Base-by-base conservation (phyloP, 2,329 filamentous ascomycete genomes). In the Colletotrichum neosansevieriae region DNA sequence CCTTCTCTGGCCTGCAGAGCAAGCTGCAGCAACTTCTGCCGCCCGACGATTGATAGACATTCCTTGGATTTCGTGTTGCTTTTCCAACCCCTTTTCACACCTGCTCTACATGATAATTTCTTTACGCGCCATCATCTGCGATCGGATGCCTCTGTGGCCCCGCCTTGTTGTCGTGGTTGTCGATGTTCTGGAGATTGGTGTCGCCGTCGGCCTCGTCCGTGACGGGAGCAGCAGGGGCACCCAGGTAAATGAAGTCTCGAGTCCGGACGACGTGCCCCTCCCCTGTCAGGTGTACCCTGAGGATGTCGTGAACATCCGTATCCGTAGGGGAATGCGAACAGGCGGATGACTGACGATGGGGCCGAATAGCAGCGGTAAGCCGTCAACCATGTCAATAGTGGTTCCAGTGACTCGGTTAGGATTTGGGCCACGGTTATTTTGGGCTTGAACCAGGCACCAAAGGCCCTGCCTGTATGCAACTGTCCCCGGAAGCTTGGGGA, bases 381-480 rank as follows among this genome's bases (percentile, higher is more conserved):
- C 19, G 12, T 40, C 17, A 21, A n/a, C 63, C 58, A 62, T 66
- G 40, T 38, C 49, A 34, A 21, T 29, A 17, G 32, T 56, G 40
- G 34, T 56, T 49, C 63, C 58, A 34, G 49, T 34, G 40, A 34
- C n/a, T 45, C 42, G 58, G 63, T 49, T 50, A 34, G 58, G 12
- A 56, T 40, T 29, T 49, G 21, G n/a, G 24, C 49, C 50, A 12
- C 21, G 58, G 58, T 38, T 36, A n/a, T 5, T 12, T 42, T 40
- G 17, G 42, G 38, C 50, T 32, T 45, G 40, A 32, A 54, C 32
- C 29, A 38, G 32, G 50, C 29, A 53, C 36, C 29, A 24, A 29
- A 29, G 29, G 29, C 29, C 24, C 29, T 29, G 29, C 29, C 24
- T 29, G 24, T 1, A 29, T 29, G 24, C 6, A 29, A 29, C 5